These are phyloP conservation scores for Rhodofomes roseus DNA, from an alignment of 1,284 basidiomycete genomes.

Conservation along the genomic window DNA sequence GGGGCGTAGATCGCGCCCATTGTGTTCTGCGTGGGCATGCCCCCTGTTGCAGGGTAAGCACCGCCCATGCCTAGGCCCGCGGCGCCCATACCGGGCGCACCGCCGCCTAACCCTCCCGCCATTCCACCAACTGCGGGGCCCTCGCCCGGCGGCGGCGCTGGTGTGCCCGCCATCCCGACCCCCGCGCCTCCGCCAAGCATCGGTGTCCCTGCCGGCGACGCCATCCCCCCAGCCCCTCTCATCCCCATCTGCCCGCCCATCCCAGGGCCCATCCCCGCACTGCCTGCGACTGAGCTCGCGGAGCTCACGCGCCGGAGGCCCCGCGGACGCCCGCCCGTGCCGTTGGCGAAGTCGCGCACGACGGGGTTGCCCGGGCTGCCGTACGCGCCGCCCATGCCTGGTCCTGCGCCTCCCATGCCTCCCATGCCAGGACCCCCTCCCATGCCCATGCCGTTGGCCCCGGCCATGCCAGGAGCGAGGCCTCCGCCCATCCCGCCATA, in stretches of 20 bases:
- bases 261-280: conserved; percentile 2
- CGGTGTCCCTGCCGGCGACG: conserved; percentile 2
- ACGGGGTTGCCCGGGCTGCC: conserved; percentile 1
- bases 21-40: neutral
- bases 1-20: neutral
- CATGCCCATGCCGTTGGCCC: conserved; percentile 1
- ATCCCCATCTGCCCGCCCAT: conserved; percentile 1
- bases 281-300: neutral
- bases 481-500: neutral
- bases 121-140: neutral
- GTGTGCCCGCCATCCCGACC: neutral
- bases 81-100: neutral
- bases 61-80: neutral
- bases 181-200: neutral
- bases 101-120: neutral
- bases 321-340: neutral
- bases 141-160: neutral
- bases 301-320: conserved; percentile 5
- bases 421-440: neutral
- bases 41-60: neutral
- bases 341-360: conserved; percentile 3
- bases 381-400: neutral
- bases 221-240: neutral
- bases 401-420: neutral
- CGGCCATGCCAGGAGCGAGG: neutral